Base-by-base conservation (phyloP, 2,329 filamentous ascomycete species). In the Calonectria montana region DNA sequence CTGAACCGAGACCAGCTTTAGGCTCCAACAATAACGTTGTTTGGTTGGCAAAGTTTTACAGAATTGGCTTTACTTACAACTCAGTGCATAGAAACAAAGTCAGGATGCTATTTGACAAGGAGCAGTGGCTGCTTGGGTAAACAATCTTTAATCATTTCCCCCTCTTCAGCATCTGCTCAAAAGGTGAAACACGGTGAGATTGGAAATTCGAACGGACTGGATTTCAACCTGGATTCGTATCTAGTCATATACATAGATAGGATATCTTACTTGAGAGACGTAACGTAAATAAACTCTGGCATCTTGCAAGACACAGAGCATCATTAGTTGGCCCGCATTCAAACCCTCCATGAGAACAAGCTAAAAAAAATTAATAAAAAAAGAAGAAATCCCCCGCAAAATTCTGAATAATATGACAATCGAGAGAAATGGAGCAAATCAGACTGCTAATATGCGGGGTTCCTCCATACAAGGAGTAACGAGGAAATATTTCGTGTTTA, bases 321-420 rank as follows among this genome's bases (percentile, higher is more conserved):
- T 48, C 67, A 53, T 55, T 65, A 61, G 43, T 8, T 10, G 2
- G 9, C 18, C 71, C 57, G 69, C 74, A 73, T 76, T 67, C 77
- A 61, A n/a, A n/a, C n/a, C 31, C 66, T 72, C 65, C 41, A 65
- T 16, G 48, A 43, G 6, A 61, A 47, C 50, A 41, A 71, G n/a
- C 21, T 25, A 18, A 37, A 39, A n/a, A 62, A 23, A 39, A n/a
- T n/a, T n/a, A n/a, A n/a, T n/a, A n/a, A n/a, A n/a, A n/a, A n/a
- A n/a, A n/a, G n/a, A n/a, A n/a, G n/a, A n/a, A n/a, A n/a, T n/a
- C n/a, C n/a, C n/a, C n/a, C 8, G 31, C 23, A 27, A 16, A 50
- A 23, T 25, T 16, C 15, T 21, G 37, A 39, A 16, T 12, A 50
- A 57, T 23, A 41, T 27, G n/a, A 45, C 23, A 23, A 39, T 21